Percentiles rank a stretch among this genome's conserved stretches.
These are phyloP conservation scores for Podospora conica DNA, from an alignment of 495 filamentous ascomycete genomes.

Conservation along the genomic window DNA sequence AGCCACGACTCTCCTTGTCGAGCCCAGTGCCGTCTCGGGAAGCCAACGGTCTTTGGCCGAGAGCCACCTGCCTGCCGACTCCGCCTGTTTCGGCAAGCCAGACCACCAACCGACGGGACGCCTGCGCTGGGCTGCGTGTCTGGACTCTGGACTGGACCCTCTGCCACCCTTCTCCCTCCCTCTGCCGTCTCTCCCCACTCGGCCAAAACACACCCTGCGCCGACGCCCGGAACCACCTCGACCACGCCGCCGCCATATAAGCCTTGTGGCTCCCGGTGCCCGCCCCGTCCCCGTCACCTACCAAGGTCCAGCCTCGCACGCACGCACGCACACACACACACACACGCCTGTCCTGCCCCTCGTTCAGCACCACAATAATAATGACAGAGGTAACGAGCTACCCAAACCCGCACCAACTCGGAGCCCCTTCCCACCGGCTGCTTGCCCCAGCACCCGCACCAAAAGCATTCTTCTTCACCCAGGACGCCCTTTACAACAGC, in stretches of 20 bases:
- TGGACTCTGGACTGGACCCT: not conserved
- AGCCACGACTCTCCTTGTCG: not conserved
- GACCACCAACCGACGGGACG: not conserved
- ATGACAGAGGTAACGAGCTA: constrained; percentile 22
- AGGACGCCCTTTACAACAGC: constrained; percentile 8
- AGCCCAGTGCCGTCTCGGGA: not conserved
- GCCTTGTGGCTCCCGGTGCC: not conserved
- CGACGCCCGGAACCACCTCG: not conserved
- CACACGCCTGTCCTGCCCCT: not conserved
- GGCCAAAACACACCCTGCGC: not conserved
- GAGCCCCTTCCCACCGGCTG: constrained; percentile 12
- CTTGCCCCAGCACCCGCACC: constrained; percentile 15
- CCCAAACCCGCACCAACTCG: constrained; percentile 14
- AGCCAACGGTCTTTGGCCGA: not conserved
- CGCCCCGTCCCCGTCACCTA: not conserved
- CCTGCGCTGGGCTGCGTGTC: too few species aligned
- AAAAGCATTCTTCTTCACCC: constrained; percentile 2
- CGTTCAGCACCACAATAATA: constrained; percentile 9
- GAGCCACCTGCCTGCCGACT: constrained; percentile 4
- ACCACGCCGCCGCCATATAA: constrained; percentile 5
- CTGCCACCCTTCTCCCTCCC: not conserved
- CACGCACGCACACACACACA: not conserved
- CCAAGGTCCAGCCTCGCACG: not conserved
- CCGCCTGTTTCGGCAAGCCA: not conserved
- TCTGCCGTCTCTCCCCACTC: not conserved